Evolutionary conservation across 2,329 filamentous ascomycete genomes (phyloP).

Genomic region (Beauveria sp.): DNA sequence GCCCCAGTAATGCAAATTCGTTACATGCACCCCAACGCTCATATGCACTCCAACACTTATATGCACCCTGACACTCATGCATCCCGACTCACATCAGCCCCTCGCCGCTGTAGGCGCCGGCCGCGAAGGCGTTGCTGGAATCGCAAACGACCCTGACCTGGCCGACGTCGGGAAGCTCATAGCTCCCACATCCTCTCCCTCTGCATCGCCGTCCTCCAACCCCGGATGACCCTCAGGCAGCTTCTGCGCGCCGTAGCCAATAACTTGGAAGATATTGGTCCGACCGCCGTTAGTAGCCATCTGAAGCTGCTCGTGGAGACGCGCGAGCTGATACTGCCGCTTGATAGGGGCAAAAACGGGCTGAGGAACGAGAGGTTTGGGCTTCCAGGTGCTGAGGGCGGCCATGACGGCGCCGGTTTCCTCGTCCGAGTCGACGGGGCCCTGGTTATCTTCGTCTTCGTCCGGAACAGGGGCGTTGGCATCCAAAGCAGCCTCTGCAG

Average conservation of each 20-base stretch:
- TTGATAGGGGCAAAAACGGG: slow-evolving; percentile 53
- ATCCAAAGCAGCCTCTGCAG: slow-evolving; percentile 80
- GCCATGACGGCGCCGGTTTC: slow-evolving; percentile 86
- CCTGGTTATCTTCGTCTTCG: slow-evolving; percentile 70
- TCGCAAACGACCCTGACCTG: slow-evolving; percentile 25
- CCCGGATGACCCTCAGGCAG: slow-evolving; percentile 43
- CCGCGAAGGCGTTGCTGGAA: slow-evolving; percentile 4
- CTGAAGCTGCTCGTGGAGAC: slow-evolving; percentile 58
- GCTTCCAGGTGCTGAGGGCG: slow-evolving; percentile 66
- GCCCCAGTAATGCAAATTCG: background rate
- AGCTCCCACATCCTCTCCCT: slow-evolving; percentile 46
- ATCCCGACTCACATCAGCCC: background rate
- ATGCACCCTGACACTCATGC: background rate
- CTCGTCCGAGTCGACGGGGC: slow-evolving; percentile 87
- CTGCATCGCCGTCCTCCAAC: slow-evolving; percentile 42
- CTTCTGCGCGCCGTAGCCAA: slow-evolving; percentile 48
- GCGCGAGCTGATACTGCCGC: slow-evolving; percentile 54
- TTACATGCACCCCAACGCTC: background rate
- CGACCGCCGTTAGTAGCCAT: slow-evolving; percentile 59
- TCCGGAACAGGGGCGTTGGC: slow-evolving; percentile 87
- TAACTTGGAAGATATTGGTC: slow-evolving; percentile 57
- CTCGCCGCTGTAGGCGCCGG: background rate
- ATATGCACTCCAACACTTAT: background rate
- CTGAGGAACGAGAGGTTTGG: slow-evolving; percentile 68
- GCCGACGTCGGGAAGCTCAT: slow-evolving; percentile 29